phyloP scores from a whole-genome alignment of 2,329 filamentous ascomycete genomes.

The Zasmidium citrigriseum region DNA sequence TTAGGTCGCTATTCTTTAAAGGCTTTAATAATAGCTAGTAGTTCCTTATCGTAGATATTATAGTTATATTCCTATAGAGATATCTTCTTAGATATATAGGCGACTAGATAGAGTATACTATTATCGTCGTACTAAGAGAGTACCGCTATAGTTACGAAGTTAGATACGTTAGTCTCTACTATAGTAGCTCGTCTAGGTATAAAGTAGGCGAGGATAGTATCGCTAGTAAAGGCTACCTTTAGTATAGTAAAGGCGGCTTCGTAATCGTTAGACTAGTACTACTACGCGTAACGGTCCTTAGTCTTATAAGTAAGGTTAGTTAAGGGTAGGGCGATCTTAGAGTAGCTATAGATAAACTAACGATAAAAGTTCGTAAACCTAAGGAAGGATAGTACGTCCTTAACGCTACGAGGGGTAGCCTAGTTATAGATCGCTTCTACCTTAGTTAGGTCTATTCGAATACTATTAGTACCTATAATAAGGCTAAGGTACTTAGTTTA shows the following conservation, averaged over 20 bases:
- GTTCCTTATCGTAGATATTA: too few species aligned
- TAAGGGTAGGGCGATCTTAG: too few species aligned
- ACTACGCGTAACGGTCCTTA: too few species aligned
- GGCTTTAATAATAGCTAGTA: constrained; percentile 35
- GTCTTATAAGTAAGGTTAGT: too few species aligned
- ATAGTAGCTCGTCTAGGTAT: too few species aligned
- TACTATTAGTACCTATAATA: constrained; percentile 26
- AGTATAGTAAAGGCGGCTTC: too few species aligned
- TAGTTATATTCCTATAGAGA: too few species aligned
- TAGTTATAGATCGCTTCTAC: constrained; percentile 1
- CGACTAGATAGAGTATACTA: constrained; percentile 12
- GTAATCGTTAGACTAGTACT: too few species aligned
- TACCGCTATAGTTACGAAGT: not conserved
- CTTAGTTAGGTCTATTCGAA: constrained; percentile 21
- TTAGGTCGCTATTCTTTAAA: constrained; percentile 28
- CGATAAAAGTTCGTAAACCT: not conserved
- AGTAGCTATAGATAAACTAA: not conserved
- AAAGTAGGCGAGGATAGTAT: too few species aligned
- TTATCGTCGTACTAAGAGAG: not conserved
- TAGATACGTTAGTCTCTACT: too few species aligned
- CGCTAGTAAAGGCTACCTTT: too few species aligned
- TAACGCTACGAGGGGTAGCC: not conserved
- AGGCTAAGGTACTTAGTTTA: constrained; percentile 26
- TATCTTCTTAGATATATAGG: constrained; percentile 29
- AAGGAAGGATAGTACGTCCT: constrained; percentile 5